Base-by-base conservation (phyloP, 139 green algal species). In the Chlorella sp. region DNA sequence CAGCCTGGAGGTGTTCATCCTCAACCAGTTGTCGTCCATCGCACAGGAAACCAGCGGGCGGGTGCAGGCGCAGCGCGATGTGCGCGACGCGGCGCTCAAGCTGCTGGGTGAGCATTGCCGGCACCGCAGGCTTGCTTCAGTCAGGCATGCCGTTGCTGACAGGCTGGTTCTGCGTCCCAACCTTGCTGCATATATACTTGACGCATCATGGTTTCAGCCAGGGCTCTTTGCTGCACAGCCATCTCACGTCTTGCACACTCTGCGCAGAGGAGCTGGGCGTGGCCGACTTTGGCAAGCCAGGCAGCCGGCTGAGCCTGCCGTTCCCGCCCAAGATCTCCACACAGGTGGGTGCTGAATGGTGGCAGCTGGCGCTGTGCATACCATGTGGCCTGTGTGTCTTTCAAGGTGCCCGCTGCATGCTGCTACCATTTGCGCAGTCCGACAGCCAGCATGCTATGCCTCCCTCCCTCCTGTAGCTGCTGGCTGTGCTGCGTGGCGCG, bases 401-500 rank as follows among this genome's bases (percentile, higher is more conserved):
- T n/a, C n/a, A n/a, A n/a, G n/a, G n/a, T n/a, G n/a, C n/a, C n/a
- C n/a, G n/a, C n/a, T n/a, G n/a, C n/a, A n/a, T n/a, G n/a, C n/a
- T n/a, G n/a, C n/a, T n/a, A n/a, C n/a, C n/a, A n/a, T n/a, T n/a
- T n/a, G n/a, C n/a, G n/a, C n/a, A n/a, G n/a, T n/a, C n/a, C n/a
- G n/a, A n/a, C 11, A 11, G 14, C 2, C 13, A 60, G 67, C 34
- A 14, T 30, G 34, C 19, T 48, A 22, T 34, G 67, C 67, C 19
- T 22, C 38, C 40, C 36, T 41, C 46, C 43, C 30, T 8, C 20
- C 32, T 19, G 56, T 84, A 87, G 88, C 91, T 97, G 62, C 80
- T 98, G 72, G 84, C 94, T 19, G 93, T 95, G 2, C 87, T 98
- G 69, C 81, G 88, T 54, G 86, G 95, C 22, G 91, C 93, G 8